Conservation (phyloP, 768 basidiomycete species). For the Cubamyces lactineus region DNA sequence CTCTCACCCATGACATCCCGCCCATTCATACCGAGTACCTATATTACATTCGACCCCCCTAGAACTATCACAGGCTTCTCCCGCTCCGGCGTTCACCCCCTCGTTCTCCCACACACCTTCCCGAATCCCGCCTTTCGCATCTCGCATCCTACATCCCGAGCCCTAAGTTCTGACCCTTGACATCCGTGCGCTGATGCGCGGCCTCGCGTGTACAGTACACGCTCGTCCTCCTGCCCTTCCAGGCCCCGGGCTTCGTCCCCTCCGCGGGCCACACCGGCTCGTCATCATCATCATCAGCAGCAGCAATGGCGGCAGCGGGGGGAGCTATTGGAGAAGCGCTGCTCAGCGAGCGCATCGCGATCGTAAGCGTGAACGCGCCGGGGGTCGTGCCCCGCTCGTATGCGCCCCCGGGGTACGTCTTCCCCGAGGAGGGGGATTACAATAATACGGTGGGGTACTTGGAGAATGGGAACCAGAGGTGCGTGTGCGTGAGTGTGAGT, state of each 20-base stretch:
- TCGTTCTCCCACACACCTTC: too few relatives aligned
- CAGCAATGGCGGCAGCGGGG: slow-evolving; percentile 9
- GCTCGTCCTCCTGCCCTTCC: slow-evolving; percentile 46
- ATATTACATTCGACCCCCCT: too few relatives aligned
- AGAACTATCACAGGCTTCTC: too few relatives aligned
- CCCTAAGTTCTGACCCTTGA: too few relatives aligned
- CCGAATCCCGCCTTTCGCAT: background rate
- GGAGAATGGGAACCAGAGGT: slow-evolving; percentile 61
- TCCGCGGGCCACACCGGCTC: slow-evolving; percentile 4
- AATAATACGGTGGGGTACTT: slow-evolving; percentile 54
- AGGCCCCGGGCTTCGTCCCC: slow-evolving; percentile 46
- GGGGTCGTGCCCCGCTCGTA: slow-evolving; percentile 48
- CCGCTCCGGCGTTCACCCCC: too few relatives aligned
- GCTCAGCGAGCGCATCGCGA: slow-evolving; percentile 43
- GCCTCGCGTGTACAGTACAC: slow-evolving; percentile 44
- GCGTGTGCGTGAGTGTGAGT: background rate
- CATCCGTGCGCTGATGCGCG: background rate
- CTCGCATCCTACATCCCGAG: too few relatives aligned
- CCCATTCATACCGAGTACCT: too few relatives aligned
- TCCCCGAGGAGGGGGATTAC: slow-evolving; percentile 48
- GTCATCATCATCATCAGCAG: background rate
- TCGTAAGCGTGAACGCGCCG: slow-evolving; percentile 43
- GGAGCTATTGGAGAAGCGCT: slow-evolving; percentile 30
- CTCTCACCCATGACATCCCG: too few relatives aligned
- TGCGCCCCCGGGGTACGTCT: slow-evolving; percentile 56